Base-by-base conservation (phyloP, 164 flowering plant species). In the Liriodendron chinense region DNA sequence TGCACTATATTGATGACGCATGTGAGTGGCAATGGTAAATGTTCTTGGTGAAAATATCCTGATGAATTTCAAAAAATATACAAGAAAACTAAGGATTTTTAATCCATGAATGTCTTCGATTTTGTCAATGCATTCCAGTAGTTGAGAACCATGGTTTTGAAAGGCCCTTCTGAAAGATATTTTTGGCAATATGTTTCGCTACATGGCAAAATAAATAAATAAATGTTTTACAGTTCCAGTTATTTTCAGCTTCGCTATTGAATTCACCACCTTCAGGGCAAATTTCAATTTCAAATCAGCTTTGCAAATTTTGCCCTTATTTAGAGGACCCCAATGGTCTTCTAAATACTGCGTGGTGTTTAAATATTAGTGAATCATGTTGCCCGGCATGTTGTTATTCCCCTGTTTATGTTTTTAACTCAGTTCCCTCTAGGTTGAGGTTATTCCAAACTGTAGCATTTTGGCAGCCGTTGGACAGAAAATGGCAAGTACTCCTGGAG, bases 401-500 rank as follows among this genome's bases (percentile, higher is more conserved):
- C 3, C 67, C 22, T 23, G 25, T 12, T 23, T 64, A 21, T 34
- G 43, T n/a, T 2, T 2, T 64, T 12, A 64, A 23, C 67, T 64
- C 67, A 64, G 28, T 48, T 73, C 65, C 79, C 82, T 25, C 71
- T 90, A 96, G 99, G 86, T 96, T 83, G 91, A 86, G 53, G 82
- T 96, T 59, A 81, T 96, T 62, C 95, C 86, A 72, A 91, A 89
- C 80, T 96, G 99, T 82, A 94, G 98, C 83, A 94, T 96, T 79
- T 86, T 96, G 84, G 97, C 99, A 49, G 84, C 97, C 47, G 98
- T 96, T 82, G 99, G 99, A 67, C 99, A 94, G 86, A 96, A 86
- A 83, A 96, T 96, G 99, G 97, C 97, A 0, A 94, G 97, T 79
- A 94, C 97, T 70, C 98, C 97, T 77, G 99, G 99, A 79, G 99